These are phyloP conservation scores for Hippophae rhamnoides DNA, from an alignment of 306 rosid species.

Conservation along the genomic window DNA sequence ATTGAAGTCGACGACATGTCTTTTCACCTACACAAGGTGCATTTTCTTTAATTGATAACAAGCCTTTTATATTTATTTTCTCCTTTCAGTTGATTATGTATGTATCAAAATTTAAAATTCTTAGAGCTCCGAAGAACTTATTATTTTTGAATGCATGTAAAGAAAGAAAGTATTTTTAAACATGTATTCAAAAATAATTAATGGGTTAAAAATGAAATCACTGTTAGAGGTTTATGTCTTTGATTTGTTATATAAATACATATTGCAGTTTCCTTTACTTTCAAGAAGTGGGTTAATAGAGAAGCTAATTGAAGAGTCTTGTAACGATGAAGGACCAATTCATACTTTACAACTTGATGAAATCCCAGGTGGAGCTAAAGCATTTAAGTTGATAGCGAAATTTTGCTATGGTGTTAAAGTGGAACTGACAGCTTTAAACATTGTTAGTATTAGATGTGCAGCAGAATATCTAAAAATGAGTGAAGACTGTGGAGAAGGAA, in stretches of 20 bases:
- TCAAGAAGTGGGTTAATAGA: constrained; percentile 95
- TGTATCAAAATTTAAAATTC: no score
- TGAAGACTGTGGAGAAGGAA: constrained; percentile 84
- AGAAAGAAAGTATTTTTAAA: no score
- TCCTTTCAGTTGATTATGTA: no score
- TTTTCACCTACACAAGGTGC: constrained; percentile 96
- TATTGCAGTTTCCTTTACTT: constrained; percentile 92
- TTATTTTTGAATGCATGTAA: no score
- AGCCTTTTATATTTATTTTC: no score
- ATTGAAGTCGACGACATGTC: constrained; percentile 96
- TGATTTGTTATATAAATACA: constrained; percentile 13
- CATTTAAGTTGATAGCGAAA: constrained; percentile 86
- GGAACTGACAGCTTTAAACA: constrained; percentile 86
- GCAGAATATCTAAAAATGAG: constrained; percentile 89
- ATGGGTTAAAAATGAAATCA: no score
- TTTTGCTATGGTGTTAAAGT: constrained; percentile 96
- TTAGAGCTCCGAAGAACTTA: no score
- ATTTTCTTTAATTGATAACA: neutral
- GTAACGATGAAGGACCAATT: constrained; percentile 60
- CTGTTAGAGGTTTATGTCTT: neutral
- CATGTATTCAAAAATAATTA: no score
- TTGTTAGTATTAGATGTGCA: constrained; percentile 80
- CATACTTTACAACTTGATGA: constrained; percentile 40
- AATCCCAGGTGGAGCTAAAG: constrained; percentile 87
- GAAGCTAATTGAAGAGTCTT: constrained; percentile 61